Evolutionary conservation across 2,329 filamentous ascomycete species (phyloP).

Genomic region (Zalaria sp.): DNA sequence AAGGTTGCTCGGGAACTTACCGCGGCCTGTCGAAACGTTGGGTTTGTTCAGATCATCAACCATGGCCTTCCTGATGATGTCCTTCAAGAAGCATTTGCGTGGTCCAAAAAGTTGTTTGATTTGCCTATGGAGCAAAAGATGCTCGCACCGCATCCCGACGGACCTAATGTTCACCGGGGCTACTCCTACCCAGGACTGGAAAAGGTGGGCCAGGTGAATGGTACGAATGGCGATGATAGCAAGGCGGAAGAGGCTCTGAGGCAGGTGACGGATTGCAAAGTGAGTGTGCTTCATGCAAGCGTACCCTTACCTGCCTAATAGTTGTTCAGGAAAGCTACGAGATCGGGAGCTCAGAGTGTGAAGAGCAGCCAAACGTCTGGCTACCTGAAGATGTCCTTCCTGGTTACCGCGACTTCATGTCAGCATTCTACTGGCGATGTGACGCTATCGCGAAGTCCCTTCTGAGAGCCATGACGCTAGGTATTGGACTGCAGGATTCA

Average conservation of each 20-base stretch:
- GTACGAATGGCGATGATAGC: conserved; percentile 2
- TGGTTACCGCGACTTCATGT: conserved; percentile 23
- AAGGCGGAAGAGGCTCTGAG: conserved; percentile 5
- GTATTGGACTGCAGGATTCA: conserved; percentile 16
- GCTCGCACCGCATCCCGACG: conserved; percentile 24
- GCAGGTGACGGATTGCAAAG: conserved; percentile 10
- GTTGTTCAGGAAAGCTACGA: conserved; percentile 26
- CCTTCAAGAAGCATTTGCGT: conserved; percentile 13
- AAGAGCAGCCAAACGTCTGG: conserved; percentile 33
- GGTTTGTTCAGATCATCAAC: conserved; percentile 28
- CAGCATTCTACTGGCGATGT: conserved; percentile 19
- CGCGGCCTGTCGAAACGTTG: conserved; percentile 21
- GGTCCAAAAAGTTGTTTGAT: conserved; percentile 23
- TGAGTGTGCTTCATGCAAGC: background rate
- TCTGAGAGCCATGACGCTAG: conserved; percentile 19
- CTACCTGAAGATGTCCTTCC: conserved; percentile 30
- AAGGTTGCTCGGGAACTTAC: conserved; percentile 20
- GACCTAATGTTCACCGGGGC: conserved; percentile 23
- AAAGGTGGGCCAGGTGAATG: conserved; percentile 16
- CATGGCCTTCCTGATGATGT: conserved; percentile 19
- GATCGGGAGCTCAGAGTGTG: conserved; percentile 29
- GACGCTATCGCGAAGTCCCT: conserved; percentile 15
- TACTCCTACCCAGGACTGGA: conserved; percentile 24
- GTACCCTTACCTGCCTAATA: background rate
- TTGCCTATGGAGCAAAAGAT: conserved; percentile 21